Base-by-base conservation (phyloP, 306 rosid species). In the Vicia faba region DNA sequence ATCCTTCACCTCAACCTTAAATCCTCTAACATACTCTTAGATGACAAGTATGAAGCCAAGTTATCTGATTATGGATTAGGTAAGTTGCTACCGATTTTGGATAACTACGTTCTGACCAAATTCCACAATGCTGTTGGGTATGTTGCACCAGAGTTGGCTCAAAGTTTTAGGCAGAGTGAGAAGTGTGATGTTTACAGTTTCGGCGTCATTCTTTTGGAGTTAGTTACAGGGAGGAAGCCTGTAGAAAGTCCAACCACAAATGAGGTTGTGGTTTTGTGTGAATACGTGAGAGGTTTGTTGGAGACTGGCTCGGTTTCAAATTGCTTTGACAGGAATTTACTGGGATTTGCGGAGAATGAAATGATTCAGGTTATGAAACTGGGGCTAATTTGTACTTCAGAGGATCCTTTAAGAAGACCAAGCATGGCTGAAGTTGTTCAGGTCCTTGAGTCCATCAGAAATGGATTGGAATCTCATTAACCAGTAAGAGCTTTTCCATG, bases 341-440 rank as follows among this genome's bases (percentile, higher is more conserved):
- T 78, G 4, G 96, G 96, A 13, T 86, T 82, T 64, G 87, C 79
- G 18, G 99, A 90, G 89, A 90, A 81, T 20, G 96, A 95, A 66
- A 82, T 95, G 11, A 85, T 95, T 74, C 97, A 95, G 83, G 96
- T 90, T 39, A 90, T 95, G 96, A 90, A 75, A 80, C 78, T 90
- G 85, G 99, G 95, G 44, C 78, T 90, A 67, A 86, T 88, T 55
- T 95, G 97, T 81, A 86, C 97, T 29, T 85, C 97, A 0, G 96
- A 90, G 76, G 87, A 74, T 85, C 90, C 99, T 73, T 77, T 79
- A 15, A 95, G 91, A 78, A 83, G 97, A 78, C 97, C 97, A 44
- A 95, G 96, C 86, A 95, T 95, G 99, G 92, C 92, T 12, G 96
- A 95, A 85, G 95, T 88, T 74, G 91, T 90, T 70, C 99, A 95